Conservation (phyloP, 2,329 filamentous ascomycete genomes). For the Lachnellula occidentalis region DNA sequence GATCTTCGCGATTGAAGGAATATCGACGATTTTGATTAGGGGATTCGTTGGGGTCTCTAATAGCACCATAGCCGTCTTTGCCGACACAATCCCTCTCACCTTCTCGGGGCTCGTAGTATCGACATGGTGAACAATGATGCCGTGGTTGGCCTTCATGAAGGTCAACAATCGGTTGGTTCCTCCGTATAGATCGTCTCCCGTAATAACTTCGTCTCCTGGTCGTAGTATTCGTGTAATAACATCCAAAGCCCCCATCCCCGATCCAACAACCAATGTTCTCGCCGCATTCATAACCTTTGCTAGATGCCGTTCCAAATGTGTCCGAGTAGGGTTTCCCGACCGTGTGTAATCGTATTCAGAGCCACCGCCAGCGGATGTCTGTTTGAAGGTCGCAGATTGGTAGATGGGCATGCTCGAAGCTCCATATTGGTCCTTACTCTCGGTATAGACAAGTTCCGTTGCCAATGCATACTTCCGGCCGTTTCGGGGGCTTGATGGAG, state of each 20-base stretch:
- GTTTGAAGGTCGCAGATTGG: conserved; percentile 98
- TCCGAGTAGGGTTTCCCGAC: conserved; percentile 92
- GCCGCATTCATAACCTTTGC: conserved; percentile 98
- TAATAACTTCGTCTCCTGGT: conserved; percentile 94
- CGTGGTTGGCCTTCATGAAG: conserved; percentile 82
- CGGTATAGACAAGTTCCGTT: conserved; percentile 94
- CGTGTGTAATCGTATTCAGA: conserved; percentile 97
- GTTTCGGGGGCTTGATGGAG: conserved; percentile 82
- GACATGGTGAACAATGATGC: conserved; percentile 91
- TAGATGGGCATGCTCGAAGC: conserved; percentile 96
- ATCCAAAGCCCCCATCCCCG: conserved; percentile 95
- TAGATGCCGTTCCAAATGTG: conserved; percentile 90
- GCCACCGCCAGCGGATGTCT: conserved; percentile 71
- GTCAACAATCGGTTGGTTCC: conserved; percentile 91
- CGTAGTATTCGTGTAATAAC: conserved; percentile 88
- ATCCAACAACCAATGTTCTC: conserved; percentile 86
- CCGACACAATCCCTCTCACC: conserved; percentile 62
- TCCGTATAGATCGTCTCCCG: conserved; percentile 93
- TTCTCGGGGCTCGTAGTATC: conserved; percentile 78
- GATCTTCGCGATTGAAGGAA: conserved; percentile 69
- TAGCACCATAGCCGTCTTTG: conserved; percentile 90
- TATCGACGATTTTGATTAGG: conserved; percentile 95
- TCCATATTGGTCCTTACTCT: conserved; percentile 94
- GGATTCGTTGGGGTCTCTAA: conserved; percentile 97
- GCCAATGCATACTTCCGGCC: conserved; percentile 88